phyloP scores from a whole-genome alignment of 2,329 filamentous ascomycete species.

The Westerdykella sp. region DNA sequence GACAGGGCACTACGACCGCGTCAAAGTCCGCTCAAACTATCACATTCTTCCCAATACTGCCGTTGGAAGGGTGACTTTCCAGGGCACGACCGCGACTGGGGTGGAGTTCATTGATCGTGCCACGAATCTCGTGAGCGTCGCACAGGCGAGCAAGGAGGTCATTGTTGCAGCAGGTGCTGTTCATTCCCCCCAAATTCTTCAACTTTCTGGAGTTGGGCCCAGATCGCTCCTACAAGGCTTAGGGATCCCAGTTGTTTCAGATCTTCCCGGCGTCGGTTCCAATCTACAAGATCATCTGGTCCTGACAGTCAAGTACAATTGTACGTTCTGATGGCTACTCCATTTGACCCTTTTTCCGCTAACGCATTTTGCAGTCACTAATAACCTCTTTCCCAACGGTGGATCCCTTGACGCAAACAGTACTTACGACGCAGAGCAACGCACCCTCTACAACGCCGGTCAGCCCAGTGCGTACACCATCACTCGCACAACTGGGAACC shows the following conservation, averaged over 20 bases:
- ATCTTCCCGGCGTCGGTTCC: constrained; percentile 22
- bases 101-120: constrained; percentile 12
- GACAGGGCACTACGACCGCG: constrained; percentile 26
- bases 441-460: constrained; percentile 18
- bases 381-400: constrained; percentile 13
- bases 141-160: constrained; percentile 41
- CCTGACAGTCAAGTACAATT: constrained; percentile 17
- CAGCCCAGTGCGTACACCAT: constrained; percentile 24
- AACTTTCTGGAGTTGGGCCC: constrained; percentile 55
- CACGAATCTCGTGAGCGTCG: constrained; percentile 1
- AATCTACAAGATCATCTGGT: constrained; percentile 25
- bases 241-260: constrained; percentile 11
- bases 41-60: constrained; percentile 19
- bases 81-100: constrained; percentile 11
- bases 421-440: constrained; percentile 26
- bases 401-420: constrained; percentile 14
- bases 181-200: constrained; percentile 56
- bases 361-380: constrained; percentile 3
- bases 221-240: constrained; percentile 5
- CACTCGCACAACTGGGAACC: constrained; percentile 15
- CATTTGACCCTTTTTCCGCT: neutral
- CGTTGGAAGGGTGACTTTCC: constrained; percentile 15
- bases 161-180: constrained; percentile 55
- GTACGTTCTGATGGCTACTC: constrained; percentile 4
- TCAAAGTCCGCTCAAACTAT: constrained; percentile 24